phyloP scores from a whole-genome alignment of 768 basidiomycete genomes.

The Podaxis mareebaensis region DNA sequence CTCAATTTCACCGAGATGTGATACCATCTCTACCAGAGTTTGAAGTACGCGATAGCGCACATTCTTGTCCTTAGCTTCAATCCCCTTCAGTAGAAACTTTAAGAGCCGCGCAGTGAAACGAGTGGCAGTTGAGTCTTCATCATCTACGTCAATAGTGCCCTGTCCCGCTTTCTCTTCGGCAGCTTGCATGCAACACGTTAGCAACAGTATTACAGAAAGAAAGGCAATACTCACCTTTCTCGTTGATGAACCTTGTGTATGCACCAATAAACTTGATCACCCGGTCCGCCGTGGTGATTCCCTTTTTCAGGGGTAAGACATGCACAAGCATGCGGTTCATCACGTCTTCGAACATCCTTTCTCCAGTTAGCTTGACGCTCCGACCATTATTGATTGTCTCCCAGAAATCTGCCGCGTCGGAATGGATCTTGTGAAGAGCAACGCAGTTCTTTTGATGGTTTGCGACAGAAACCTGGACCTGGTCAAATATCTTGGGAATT shows the following conservation, averaged over 20 bases:
- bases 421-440: constrained; percentile 77
- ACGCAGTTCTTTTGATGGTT: constrained; percentile 92
- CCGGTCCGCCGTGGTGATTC: constrained; percentile 70
- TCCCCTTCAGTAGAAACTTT: constrained; percentile 71
- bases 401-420: constrained; percentile 55
- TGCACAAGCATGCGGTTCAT: constrained; percentile 62
- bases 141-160: constrained; percentile 32
- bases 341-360: constrained; percentile 69
- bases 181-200: constrained; percentile 27
- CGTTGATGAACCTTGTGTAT: constrained; percentile 74
- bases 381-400: constrained; percentile 50
- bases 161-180: constrained; percentile 34
- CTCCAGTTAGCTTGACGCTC: constrained; percentile 61
- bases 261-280: constrained; percentile 80
- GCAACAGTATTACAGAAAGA: background rate
- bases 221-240: constrained; percentile 57
- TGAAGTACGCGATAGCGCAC: constrained; percentile 81
- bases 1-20: constrained; percentile 84
- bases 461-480: constrained; percentile 69
- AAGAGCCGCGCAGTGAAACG: constrained; percentile 70
- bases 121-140: constrained; percentile 49
- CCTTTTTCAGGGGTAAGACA: constrained; percentile 78
- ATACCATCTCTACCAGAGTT: constrained; percentile 77
- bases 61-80: constrained; percentile 83
- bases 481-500: constrained; percentile 69